phyloP scores from a whole-genome alignment of 1,284 basidiomycete genomes.

The Ceratobasidium sp. region DNA sequence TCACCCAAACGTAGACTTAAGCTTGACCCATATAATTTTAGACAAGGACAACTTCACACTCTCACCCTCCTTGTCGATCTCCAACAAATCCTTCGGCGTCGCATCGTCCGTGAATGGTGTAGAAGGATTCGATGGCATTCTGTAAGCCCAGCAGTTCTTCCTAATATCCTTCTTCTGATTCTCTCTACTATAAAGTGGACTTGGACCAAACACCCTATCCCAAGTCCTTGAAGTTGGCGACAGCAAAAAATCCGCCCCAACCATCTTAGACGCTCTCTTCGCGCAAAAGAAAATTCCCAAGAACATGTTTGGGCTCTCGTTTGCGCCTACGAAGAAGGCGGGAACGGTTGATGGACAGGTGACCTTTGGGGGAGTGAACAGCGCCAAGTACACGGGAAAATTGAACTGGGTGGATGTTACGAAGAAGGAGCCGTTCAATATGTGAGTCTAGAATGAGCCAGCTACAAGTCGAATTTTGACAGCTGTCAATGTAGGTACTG shows the following conservation, averaged over 20 bases:
- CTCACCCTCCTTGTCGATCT: constrained; percentile 19
- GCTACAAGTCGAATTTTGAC: background rate
- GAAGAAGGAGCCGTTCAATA: constrained; percentile 29
- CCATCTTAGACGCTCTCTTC: constrained; percentile 37
- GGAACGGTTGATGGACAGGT: constrained; percentile 5
- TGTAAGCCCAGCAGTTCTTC: constrained; percentile 12
- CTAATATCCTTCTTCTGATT: background rate
- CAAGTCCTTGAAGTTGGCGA: constrained; percentile 9
- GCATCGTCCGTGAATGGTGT: constrained; percentile 30
- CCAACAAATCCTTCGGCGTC: constrained; percentile 37
- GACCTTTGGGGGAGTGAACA: constrained; percentile 27
- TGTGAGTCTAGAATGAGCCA: background rate
- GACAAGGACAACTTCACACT: constrained; percentile 42
- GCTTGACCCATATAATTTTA: background rate
- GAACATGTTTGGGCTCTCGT: constrained; percentile 37
- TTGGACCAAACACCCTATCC: constrained; percentile 19
- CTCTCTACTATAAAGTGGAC: background rate
- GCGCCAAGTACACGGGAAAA: constrained; percentile 32
- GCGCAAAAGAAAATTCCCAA: constrained; percentile 38
- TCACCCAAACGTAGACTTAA: too few species aligned
- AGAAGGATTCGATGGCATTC: constrained; percentile 37
- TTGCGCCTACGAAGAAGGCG: constrained; percentile 13
- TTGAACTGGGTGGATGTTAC: constrained; percentile 40
- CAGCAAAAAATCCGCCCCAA: constrained; percentile 28
- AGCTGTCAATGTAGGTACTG: constrained; percentile 17